Evolutionary conservation across 73 alveolate species (phyloP), one percentile per base, ranked within the genome.

Genomic region (Breviolum minutum): DNA sequence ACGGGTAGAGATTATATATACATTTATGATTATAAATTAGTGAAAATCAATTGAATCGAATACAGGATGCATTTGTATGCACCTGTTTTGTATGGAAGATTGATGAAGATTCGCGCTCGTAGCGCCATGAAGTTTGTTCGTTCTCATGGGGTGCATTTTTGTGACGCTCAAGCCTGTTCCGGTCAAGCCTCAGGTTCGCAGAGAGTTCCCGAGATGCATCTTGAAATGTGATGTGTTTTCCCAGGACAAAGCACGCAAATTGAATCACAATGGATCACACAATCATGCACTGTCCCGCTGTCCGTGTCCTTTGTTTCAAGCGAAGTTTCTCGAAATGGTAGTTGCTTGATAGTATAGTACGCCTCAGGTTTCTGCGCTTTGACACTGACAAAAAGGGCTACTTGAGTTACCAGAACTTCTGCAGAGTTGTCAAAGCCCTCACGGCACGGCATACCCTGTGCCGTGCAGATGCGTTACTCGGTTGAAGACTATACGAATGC

Each of bases 381-480:
- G 96, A 90, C n/a, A 48, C 76, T 30, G 87, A 90, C 10, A 90
- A 71, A 27, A 77, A 87, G 30, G 96, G 96, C 87, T 90, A 69
- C 96, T 63, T 90, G 76, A 90, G 62, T 22, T 90, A 70, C 48
- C 5, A 29, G 19, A 87, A 90, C 87, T 90, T 90, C 76, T n/a
- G 79, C 86, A 48, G 30, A 29, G 96, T 90, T 71, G 96, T 90
- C 76, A 76, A 77, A 26, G 60, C 96, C 9, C 63, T 90, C 74
- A 90, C 96, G 29, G 32, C 82, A 22, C 87, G 87, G 8, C 96
- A 90, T 19, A 61, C 91, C 91, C 73, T 82, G 48, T 82, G 91
- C 74, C 91, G 91, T 6, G 91, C 91, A 20, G 91, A 82, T 60
- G 91, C 91, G 91, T 82, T 24, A 61, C 91, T 60, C 61, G 91